Conservation (phyloP, 2,329 filamentous ascomycete species). For the Cladosporium sp. region DNA sequence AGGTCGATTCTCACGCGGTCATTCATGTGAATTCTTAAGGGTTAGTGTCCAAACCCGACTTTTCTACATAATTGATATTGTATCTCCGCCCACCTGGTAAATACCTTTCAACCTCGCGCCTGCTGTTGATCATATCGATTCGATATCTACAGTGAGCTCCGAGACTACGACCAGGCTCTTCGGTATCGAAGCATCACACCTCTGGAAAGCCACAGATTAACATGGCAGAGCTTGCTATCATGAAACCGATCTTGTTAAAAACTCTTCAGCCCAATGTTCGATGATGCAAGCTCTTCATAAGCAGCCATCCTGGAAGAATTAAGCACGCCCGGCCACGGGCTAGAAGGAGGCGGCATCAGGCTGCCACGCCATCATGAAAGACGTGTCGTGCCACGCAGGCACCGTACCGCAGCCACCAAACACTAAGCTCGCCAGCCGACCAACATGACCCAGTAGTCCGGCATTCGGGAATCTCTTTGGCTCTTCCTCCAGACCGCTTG, state of each 20-base stretch:
- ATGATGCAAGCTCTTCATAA: background rate
- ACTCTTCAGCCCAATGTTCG: too few species aligned
- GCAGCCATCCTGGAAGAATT: too few species aligned
- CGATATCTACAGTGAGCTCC: background rate
- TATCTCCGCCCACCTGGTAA: too few species aligned
- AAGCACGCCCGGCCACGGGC: background rate
- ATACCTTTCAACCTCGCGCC: too few species aligned
- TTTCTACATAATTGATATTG: too few species aligned
- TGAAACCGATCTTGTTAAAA: too few species aligned
- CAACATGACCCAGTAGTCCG: background rate
- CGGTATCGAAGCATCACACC: background rate
- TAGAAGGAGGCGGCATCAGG: background rate
- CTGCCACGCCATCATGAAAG: background rate
- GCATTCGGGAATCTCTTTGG: background rate
- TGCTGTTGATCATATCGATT: too few species aligned
- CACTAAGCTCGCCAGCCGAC: background rate
- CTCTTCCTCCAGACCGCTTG: background rate
- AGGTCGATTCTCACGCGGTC: background rate
- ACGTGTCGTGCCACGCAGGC: constrained; percentile 5
- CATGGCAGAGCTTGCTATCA: background rate
- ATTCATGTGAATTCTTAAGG: background rate
- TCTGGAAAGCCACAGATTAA: background rate
- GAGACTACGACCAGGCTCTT: background rate
- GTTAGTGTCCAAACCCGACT: background rate
- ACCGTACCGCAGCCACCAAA: background rate